Base-by-base conservation (phyloP, 768 basidiomycete species). In the Suillus discolor region DNA sequence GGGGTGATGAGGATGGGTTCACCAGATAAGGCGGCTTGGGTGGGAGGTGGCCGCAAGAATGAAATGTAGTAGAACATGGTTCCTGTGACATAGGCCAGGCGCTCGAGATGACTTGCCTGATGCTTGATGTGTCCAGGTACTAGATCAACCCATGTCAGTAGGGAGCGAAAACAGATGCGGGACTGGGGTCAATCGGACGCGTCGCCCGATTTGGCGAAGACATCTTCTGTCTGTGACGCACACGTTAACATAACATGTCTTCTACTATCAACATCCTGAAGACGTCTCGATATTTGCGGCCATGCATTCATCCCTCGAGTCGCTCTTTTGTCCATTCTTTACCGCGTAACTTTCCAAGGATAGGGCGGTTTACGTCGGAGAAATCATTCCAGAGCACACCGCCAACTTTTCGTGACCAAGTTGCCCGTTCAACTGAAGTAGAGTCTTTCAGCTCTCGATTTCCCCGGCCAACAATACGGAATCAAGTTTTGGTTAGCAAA, bases 41-140 rank as follows among this genome's bases (percentile, higher is more conserved):
- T 69, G 4, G 94, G 92, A 4, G 94, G 96, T 13, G 95, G 93
- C 54, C 93, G 89, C 18, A 96, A 86, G 74, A 96, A 96, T 34
- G 92, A 96, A 49, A 96, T 74, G 78, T 96, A 97, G 82, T 83
- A 92, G 79, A 91, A 94, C 94, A 51, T 51, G 11, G 15, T 51
- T 51, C 3, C 39, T 60, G 18, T n/a, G 11, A 18, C 11, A 60
- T 59, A 41, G 25, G 39, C 18, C 18, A 28, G 57, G 28, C 18
- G 8, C 9, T 15, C 38, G 25, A 59, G 16, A 57, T 1, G 6
- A 55, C 11, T n/a, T 55, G 11, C 34, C 54, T 34, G 23, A 38
- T 15, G 38, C 36, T 57, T 57, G n/a, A 4, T 6, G 39, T 42
- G 25, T 20, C 11, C 39, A 28, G 16, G 38, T 59, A 5, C 57